A percentile compares a stretch with the other conserved stretches of the same genome.
These are phyloP conservation scores for Rhododendron griersonianum DNA, from an alignment of 148 eudicot genomes.

Conservation along the genomic window DNA sequence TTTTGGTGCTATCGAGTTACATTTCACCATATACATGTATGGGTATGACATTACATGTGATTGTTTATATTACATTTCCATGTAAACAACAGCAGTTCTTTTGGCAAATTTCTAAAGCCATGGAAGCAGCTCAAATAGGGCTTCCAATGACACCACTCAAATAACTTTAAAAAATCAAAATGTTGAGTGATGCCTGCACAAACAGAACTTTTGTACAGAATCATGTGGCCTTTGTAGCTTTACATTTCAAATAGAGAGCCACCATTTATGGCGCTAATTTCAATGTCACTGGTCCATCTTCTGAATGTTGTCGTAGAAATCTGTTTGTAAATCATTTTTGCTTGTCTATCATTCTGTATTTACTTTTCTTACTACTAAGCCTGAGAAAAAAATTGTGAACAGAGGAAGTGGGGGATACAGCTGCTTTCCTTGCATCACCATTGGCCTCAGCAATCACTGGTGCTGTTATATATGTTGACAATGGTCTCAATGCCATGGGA, in stretches of 20 bases:
- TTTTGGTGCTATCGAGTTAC: background rate
- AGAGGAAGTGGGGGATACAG: constrained; percentile 97
- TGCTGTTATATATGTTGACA: constrained; percentile 91
- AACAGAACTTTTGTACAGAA: background rate
- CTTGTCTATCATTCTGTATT: background rate
- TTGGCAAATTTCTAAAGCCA: background rate
- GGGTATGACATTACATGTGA: background rate
- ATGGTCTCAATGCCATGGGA: constrained; percentile 95
- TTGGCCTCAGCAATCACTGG: constrained; percentile 97
- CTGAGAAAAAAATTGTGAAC: constrained; percentile 25
- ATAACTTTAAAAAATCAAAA: background rate
- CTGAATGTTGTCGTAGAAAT: background rate
- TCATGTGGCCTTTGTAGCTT: background rate
- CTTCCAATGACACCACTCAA: background rate
- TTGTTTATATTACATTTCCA: background rate
- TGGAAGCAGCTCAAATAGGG: background rate
- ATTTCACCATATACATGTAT: background rate
- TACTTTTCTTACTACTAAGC: background rate
- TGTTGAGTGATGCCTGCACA: background rate
- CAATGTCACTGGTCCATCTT: background rate
- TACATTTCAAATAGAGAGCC: background rate
- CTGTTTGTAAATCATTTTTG: background rate
- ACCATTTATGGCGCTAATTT: background rate
- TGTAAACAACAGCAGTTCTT: background rate
- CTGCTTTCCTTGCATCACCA: constrained; percentile 95